Percentiles rank a stretch among this genome's conserved stretches.
Evolutionary conservation across 768 basidiomycete genomes (phyloP).

Genomic region (Kwoniella sp.): DNA sequence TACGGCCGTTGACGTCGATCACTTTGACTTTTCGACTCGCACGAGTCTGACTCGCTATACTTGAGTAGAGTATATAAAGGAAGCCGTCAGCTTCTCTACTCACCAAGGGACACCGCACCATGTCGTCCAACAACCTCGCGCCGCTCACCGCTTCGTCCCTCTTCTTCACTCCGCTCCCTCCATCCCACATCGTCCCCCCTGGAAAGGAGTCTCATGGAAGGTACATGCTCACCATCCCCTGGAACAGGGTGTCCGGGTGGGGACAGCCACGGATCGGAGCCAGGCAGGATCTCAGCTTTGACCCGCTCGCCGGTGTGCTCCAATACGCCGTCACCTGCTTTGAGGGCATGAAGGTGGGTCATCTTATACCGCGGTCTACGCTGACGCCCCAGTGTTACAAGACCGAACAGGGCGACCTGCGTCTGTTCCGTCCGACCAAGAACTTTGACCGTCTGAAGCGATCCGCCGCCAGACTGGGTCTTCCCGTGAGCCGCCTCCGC

Average conservation of each 20-base stretch:
- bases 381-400: constrained; percentile 56
- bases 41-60: too few species aligned
- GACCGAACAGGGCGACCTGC: constrained; percentile 64
- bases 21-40: too few species aligned
- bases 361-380: background rate
- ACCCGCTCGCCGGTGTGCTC: constrained; percentile 77
- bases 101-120: too few species aligned
- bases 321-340: constrained; percentile 65
- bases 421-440: constrained; percentile 89
- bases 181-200: constrained; percentile 21
- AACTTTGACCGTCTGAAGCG: constrained; percentile 94
- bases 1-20: too few species aligned
- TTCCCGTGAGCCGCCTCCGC: constrained; percentile 42
- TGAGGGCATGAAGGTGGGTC: constrained; percentile 82
- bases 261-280: constrained; percentile 73
- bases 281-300: constrained; percentile 67
- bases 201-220: constrained; percentile 39
- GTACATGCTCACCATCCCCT: constrained; percentile 72
- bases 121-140: constrained; percentile 1
- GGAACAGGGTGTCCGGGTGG: constrained; percentile 73
- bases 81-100: too few species aligned
- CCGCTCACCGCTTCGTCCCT: constrained; percentile 26
- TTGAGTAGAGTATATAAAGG: too few species aligned
- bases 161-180: constrained; percentile 36
- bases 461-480: constrained; percentile 36